Percentiles rank a stretch among this genome's conserved stretches.
Evolutionary conservation across 75 land plant species (phyloP).

Genomic region (Picea glauca): DNA sequence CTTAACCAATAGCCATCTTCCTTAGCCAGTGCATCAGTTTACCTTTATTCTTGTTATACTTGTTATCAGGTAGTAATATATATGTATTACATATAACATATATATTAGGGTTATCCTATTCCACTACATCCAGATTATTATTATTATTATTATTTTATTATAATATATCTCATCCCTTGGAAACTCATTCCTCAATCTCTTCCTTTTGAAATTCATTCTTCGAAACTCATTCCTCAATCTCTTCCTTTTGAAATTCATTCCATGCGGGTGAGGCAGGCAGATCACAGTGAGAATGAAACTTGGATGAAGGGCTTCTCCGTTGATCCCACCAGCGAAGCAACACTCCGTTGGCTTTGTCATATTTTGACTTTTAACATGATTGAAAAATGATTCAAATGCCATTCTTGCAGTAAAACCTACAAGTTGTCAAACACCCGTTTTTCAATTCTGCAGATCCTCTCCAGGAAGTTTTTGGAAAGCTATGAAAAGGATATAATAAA

Average conservation of each 20-base stretch:
- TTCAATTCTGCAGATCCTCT: constrained; percentile 58
- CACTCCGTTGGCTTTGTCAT: not conserved
- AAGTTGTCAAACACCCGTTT: not conserved
- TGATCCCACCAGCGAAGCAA: not conserved
- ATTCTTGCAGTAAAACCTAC: not conserved
- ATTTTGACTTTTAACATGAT: not conserved
- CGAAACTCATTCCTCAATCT: no score
- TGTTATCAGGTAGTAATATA: no score
- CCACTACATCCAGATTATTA: not conserved
- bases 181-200: no score
- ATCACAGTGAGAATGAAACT: no score
- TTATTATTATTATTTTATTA: no score
- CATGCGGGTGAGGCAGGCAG: no score
- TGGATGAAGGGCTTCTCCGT: no score
- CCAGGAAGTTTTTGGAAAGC: constrained; percentile 58
- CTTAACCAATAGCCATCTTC: not conserved
- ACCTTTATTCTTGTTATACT: not conserved
- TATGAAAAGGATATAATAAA: constrained; percentile 92
- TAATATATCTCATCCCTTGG: no score
- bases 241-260: no score
- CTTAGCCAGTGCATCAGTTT: not conserved
- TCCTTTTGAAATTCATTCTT: no score
- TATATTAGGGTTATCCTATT: not conserved
- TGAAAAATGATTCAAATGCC: not conserved
- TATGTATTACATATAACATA: no score